Base-by-base conservation (phyloP, 345 rosid genomes). In the Moricandia arvensis region DNA sequence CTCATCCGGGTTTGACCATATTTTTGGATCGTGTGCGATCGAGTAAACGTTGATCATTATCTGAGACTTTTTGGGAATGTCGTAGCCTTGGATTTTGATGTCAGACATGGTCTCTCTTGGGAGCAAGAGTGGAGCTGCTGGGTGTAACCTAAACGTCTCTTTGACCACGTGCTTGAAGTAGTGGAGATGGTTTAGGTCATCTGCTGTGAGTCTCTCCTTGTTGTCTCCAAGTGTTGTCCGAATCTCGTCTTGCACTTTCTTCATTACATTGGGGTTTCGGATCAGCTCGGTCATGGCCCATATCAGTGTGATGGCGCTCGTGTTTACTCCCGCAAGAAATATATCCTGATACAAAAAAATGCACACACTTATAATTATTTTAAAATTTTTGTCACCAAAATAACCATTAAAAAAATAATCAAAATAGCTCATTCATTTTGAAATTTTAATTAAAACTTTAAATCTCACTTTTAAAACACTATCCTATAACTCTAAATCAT, bases 241-340 rank as follows among this genome's bases (percentile, higher is more conserved):
- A 8, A 92, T 85, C 82, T 91, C 93, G 9, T 77, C 47, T 59
- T 85, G 81, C 8, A 80, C 87, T 71, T 91, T 88, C 72, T 85
- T 73, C 91, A 87, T 82, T 51, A 83, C 80, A 3, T 60, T 64
- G 2, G 90, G 96, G 70, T 88, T 80, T 79, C 88, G 85, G 7
- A 87, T 84, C 8, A 89, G 84, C 80, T 89, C 93, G 10, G 93
- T 79, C 59, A 89, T 63, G 24, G 85, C 89, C 96, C 93, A 88
- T 7, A 82, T 88, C 66, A 82, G 58, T 1, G 89, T 83, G 15
- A 83, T 68, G 3, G 87, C 81, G 47, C 91, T 81, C 51, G 91
- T 86, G 63, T 85, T 89, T 0, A 88, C 89, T 74, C 90, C 96
- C 0, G 86, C 93, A 6, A 62, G 82, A 78, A 85, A 86, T 69